A percentile compares a stretch with the other conserved stretches of the same genome.
Evolutionary conservation across 2,329 filamentous ascomycete species (phyloP).

Genomic region (Colletotrichum acutatum): DNA sequence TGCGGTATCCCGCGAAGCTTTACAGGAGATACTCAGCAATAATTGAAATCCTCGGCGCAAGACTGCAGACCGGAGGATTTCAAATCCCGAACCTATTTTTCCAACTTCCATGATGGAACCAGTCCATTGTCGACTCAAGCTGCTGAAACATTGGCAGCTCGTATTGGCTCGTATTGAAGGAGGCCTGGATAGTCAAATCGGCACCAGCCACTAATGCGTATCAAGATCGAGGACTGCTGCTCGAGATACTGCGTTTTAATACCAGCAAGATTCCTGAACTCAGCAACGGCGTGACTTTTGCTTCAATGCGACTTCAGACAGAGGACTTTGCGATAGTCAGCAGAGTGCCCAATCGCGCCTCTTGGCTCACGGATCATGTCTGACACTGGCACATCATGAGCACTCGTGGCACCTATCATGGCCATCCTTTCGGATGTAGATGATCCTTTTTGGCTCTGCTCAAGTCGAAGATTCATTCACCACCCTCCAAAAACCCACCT

Average conservation of each 20-base stretch:
- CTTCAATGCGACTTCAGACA: slow-evolving; percentile 3
- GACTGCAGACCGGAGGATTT: not conserved
- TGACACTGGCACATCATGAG: slow-evolving; percentile 22
- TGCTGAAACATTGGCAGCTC: not conserved
- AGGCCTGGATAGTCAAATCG: not conserved
- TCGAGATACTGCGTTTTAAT: slow-evolving; percentile 3
- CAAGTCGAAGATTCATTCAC: not conserved
- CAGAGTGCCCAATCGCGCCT: slow-evolving; percentile 14
- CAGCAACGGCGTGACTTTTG: not conserved
- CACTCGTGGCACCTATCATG: slow-evolving; percentile 30
- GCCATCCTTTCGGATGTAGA: not conserved
- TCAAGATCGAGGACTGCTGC: not conserved
- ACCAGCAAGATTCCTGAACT: not conserved
- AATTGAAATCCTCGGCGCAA: not conserved
- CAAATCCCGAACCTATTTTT: not conserved
- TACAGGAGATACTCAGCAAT: not conserved
- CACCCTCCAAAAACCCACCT: not conserved
- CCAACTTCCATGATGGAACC: not conserved
- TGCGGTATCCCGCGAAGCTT: not conserved
- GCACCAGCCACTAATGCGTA: not conserved
- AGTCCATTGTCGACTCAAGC: not conserved
- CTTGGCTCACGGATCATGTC: slow-evolving; percentile 21
- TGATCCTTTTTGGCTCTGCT: not conserved
- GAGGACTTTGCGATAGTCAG: slow-evolving; percentile 22
- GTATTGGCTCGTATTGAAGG: not conserved